phyloP scores from a whole-genome alignment of 202 grass and related monocot species.

The Zizania palustris region DNA sequence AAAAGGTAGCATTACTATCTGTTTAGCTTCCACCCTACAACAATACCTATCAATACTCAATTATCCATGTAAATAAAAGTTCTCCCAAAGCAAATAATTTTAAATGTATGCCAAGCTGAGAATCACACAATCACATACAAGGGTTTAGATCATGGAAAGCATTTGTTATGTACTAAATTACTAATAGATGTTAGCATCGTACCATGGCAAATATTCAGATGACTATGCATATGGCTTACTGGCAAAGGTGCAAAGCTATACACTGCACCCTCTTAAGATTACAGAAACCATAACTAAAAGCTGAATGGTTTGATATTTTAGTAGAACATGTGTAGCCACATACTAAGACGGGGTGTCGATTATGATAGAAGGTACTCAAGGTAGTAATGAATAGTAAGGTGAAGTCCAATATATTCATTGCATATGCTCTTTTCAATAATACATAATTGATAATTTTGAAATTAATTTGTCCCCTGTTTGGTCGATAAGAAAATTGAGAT shows the following conservation, averaged over 20 bases:
- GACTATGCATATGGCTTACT: conserved; percentile 7
- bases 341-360: not conserved
- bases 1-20: no score
- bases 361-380: not conserved
- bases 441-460: not conserved
- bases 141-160: not conserved
- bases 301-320: not conserved
- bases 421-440: no score
- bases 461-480: conserved; percentile 1
- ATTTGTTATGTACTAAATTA: not conserved
- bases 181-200: not conserved
- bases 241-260: not conserved
- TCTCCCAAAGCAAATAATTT: not conserved
- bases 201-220: not conserved
- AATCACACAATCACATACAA: not conserved
- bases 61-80: not conserved
- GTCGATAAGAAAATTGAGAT: not conserved
- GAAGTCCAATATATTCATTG: not conserved
- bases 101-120: not conserved
- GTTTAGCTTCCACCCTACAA: no score
- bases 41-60: no score
- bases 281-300: not conserved
- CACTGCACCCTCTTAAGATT: not conserved
- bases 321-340: not conserved
- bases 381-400: not conserved